phyloP scores from a whole-genome alignment of 441 rosid genomes.

The Gossypium schwendimanii region DNA sequence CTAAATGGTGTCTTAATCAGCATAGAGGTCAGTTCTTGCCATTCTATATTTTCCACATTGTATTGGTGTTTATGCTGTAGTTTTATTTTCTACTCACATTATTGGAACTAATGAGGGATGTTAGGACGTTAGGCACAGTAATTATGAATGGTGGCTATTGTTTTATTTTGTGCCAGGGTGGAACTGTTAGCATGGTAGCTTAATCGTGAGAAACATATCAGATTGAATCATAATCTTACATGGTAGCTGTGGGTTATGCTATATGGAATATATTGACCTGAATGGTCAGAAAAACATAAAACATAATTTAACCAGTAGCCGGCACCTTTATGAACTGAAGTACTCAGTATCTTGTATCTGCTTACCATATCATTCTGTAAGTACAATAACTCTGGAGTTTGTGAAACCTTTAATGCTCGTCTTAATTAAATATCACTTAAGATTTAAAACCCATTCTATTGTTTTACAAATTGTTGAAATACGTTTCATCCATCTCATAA shows the following conservation, averaged over 20 bases:
- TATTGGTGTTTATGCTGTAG: not conserved
- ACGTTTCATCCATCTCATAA: not conserved
- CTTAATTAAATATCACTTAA: not conserved
- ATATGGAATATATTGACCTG: not conserved
- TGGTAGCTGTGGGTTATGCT: not conserved
- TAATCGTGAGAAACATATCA: not conserved
- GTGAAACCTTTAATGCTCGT: not conserved
- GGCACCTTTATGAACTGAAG: not conserved
- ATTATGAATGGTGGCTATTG: not conserved
- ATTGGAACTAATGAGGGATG: not conserved
- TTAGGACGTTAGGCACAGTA: not conserved
- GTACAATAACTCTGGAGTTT: not conserved
- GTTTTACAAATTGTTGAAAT: not conserved
- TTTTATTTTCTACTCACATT: not conserved
- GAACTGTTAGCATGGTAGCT: not conserved
- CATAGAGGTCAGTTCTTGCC: slow-evolving; percentile 39
- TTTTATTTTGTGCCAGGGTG: not conserved
- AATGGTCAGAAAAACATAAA: not conserved
- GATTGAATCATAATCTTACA: not conserved
- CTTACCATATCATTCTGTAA: not conserved
- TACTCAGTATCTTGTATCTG: not conserved
- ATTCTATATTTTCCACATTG: not conserved
- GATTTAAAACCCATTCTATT: not conserved
- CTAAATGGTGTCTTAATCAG: slow-evolving; percentile 40
- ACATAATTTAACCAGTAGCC: not conserved